phyloP scores from a whole-genome alignment of 768 basidiomycete genomes.

The Wakefieldia striispora region DNA sequence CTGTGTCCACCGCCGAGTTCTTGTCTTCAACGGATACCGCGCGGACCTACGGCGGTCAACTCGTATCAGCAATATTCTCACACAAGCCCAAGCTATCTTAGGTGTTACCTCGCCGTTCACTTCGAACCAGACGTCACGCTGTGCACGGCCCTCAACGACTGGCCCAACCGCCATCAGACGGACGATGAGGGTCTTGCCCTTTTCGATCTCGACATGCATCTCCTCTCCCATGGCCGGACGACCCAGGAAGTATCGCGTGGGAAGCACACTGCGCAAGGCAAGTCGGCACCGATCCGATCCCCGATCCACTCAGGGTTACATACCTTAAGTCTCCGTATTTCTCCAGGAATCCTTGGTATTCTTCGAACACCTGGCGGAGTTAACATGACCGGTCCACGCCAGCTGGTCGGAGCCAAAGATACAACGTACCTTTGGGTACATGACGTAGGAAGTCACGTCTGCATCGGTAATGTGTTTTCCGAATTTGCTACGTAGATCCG shows the following conservation, averaged over 20 bases:
- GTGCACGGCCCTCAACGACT: slow-evolving; percentile 86
- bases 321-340: slow-evolving; percentile 95
- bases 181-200: slow-evolving; percentile 96
- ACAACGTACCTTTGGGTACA: slow-evolving; percentile 90
- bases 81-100: slow-evolving; percentile 5
- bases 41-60: slow-evolving; percentile 59
- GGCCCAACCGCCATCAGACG: slow-evolving; percentile 94
- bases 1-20: slow-evolving; percentile 93
- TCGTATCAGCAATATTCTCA: slow-evolving; percentile 16
- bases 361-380: slow-evolving; percentile 81
- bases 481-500: slow-evolving; percentile 88
- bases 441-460: slow-evolving; percentile 93
- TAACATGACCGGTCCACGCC: slow-evolving; percentile 9
- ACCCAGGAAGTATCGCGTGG: slow-evolving; percentile 96
- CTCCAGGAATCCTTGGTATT: slow-evolving; percentile 92
- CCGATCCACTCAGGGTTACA: slow-evolving; percentile 20
- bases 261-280: slow-evolving; percentile 67
- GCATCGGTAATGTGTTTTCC: slow-evolving; percentile 92
- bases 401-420: slow-evolving; percentile 3
- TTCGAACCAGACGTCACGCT: slow-evolving; percentile 98
- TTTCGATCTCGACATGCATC: slow-evolving; percentile 94
- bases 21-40: slow-evolving; percentile 96
- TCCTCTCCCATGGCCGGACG: slow-evolving; percentile 92
- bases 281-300: slow-evolving; percentile 9
- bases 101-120: slow-evolving; percentile 85